Percentiles rank a stretch among this genome's conserved stretches.
phyloP scores from a whole-genome alignment of 768 basidiomycete species.

The Boletus tylopilopsis region DNA sequence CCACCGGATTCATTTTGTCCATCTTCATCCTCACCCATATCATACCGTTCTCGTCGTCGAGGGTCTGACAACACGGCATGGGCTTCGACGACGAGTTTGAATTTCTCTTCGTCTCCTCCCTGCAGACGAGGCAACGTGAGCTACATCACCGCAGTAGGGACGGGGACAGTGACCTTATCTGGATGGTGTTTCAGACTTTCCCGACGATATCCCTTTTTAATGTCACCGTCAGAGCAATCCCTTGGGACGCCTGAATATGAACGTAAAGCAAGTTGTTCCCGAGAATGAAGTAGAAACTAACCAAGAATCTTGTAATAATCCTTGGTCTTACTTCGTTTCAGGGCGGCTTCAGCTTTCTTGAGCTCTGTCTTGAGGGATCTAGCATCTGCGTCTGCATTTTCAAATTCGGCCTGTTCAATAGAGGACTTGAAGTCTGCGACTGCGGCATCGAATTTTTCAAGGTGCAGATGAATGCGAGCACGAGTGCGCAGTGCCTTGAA shows the following conservation, averaged over 20 bases:
- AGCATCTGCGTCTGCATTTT: slow-evolving; percentile 61
- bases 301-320: slow-evolving; percentile 83
- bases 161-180: slow-evolving; percentile 56
- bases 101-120: slow-evolving; percentile 95
- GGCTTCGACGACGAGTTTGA: slow-evolving; percentile 86
- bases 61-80: slow-evolving; percentile 81
- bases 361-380: slow-evolving; percentile 61
- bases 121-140: slow-evolving; percentile 27
- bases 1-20: slow-evolving; percentile 45
- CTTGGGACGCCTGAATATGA: slow-evolving; percentile 35
- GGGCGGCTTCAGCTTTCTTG: slow-evolving; percentile 74
- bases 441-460: slow-evolving; percentile 70
- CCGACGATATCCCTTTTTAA: slow-evolving; percentile 89
- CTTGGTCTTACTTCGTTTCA: slow-evolving; percentile 88
- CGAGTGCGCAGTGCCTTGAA: slow-evolving; percentile 88
- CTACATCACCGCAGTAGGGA: neutral
- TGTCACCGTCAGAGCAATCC: slow-evolving; percentile 64
- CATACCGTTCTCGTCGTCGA: slow-evolving; percentile 67
- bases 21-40: slow-evolving; percentile 80
- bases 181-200: slow-evolving; percentile 85
- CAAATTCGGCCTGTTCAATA: slow-evolving; percentile 65
- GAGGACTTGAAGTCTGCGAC: slow-evolving; percentile 79
- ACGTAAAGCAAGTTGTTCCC: neutral
- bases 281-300: slow-evolving; percentile 2
- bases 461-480: slow-evolving; percentile 70